Conservation (phyloP, 805 yeast genomes). For the Pichia cephalocereana region DNA sequence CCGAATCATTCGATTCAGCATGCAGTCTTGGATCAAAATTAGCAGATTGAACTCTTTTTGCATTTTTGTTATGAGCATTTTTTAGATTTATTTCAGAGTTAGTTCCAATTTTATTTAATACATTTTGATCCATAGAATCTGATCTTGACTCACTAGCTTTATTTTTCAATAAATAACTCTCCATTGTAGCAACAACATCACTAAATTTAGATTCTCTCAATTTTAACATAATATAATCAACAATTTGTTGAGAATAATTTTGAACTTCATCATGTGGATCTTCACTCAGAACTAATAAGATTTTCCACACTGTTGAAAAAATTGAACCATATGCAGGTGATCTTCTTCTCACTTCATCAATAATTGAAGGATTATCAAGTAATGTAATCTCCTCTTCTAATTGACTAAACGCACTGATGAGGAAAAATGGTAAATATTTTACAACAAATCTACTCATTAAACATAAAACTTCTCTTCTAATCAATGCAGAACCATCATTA, state of each 20-base stretch:
- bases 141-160: slow-evolving; percentile 10
- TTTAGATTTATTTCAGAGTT: neutral
- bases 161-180: slow-evolving; percentile 49
- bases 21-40: slow-evolving; percentile 9
- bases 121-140: neutral
- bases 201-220: slow-evolving; percentile 59
- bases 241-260: slow-evolving; percentile 59
- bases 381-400: slow-evolving; percentile 70
- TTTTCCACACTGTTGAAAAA: slow-evolving; percentile 81
- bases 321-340: slow-evolving; percentile 83
- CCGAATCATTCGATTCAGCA: slow-evolving; percentile 1
- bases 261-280: slow-evolving; percentile 85
- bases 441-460: slow-evolving; percentile 68
- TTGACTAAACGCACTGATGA: slow-evolving; percentile 81
- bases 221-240: slow-evolving; percentile 61
- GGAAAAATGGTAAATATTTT: slow-evolving; percentile 61
- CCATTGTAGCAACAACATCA: slow-evolving; percentile 57
- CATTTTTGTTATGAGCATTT: neutral
- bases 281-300: slow-evolving; percentile 65
- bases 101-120: neutral
- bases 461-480: slow-evolving; percentile 73
- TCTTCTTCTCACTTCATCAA: slow-evolving; percentile 55
- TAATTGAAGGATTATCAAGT: slow-evolving; percentile 49
- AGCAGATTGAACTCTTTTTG: slow-evolving; percentile 18
- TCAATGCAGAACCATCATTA: slow-evolving; percentile 85